Conservation (phyloP, 192 early-diverging fungal species). For the Helicostylum pulchrum region DNA sequence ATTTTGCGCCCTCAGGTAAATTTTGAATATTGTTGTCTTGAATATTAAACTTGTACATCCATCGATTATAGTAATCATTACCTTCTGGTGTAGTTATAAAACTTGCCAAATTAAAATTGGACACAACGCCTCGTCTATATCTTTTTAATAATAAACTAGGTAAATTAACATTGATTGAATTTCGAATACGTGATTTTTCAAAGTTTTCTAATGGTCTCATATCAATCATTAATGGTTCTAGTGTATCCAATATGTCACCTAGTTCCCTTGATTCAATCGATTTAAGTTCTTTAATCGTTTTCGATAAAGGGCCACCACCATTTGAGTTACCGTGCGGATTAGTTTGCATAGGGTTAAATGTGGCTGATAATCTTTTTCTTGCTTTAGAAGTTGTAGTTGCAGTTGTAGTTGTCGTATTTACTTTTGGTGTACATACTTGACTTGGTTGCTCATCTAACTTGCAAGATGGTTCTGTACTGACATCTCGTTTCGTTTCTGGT, state of each 20-base stretch:
- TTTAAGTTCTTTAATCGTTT: neutral
- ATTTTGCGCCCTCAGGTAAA: neutral
- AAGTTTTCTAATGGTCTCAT: conserved; percentile 20
- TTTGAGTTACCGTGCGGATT: neutral
- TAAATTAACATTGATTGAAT: conserved; percentile 53
- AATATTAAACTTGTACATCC: neutral
- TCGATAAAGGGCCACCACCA: neutral
- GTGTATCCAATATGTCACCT: neutral
- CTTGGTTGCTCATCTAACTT: no score
- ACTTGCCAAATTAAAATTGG: conserved; percentile 48
- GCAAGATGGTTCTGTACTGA: no score
- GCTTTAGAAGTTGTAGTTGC: no score
- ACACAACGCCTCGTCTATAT: conserved; percentile 50
- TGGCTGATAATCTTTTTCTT: no score
- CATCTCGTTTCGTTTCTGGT: no score
- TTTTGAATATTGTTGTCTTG: conserved; percentile 8
- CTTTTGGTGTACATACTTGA: no score
- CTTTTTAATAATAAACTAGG: conserved; percentile 53
- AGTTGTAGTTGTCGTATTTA: no score
- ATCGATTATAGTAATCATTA: conserved; percentile 36
- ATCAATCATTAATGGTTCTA: conserved; percentile 23
- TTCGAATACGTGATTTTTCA: conserved; percentile 34
- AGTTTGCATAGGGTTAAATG: neutral
- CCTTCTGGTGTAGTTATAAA: conserved; percentile 56
- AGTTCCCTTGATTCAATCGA: conserved; percentile 7